Evolutionary conservation across 1,139 yeast genomes (phyloP).

Genomic region (Candida gigantensis): DNA sequence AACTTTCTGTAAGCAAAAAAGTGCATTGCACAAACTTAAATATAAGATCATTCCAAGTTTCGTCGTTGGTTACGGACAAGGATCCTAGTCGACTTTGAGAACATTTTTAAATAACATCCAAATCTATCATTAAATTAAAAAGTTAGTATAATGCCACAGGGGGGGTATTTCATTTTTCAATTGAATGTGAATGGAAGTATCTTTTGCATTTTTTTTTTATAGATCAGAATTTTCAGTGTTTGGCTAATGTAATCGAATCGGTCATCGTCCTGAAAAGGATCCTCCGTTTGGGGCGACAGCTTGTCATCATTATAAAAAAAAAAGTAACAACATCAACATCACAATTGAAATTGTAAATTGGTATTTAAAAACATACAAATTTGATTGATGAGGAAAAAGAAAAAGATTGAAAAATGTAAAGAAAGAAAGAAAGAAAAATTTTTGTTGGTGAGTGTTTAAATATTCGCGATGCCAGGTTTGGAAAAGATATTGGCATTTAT

Average conservation of each 20-base stretch:
- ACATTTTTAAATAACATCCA: too few relatives aligned
- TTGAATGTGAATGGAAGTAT: constrained; percentile 6
- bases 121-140: too few relatives aligned
- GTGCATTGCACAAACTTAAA: too few relatives aligned
- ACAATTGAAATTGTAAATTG: too few relatives aligned
- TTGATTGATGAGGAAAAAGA: neutral
- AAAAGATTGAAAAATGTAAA: neutral
- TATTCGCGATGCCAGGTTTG: constrained; percentile 1
- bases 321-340: too few relatives aligned
- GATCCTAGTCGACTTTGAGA: too few relatives aligned
- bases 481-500: neutral
- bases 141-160: too few relatives aligned
- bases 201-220: constrained; percentile 1
- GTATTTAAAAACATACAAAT: constrained; percentile 7
- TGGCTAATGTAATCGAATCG: constrained; percentile 52
- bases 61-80: too few relatives aligned
- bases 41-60: too few relatives aligned
- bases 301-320: constrained; percentile 39
- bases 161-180: too few relatives aligned
- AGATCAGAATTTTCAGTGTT: constrained; percentile 57
- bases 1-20: too few relatives aligned
- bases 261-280: constrained; percentile 58
- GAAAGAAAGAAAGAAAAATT: neutral
- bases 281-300: constrained; percentile 63
- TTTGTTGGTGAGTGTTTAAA: neutral